Conservation (phyloP, 2,329 filamentous ascomycete species). For the Ramularia endophylla region DNA sequence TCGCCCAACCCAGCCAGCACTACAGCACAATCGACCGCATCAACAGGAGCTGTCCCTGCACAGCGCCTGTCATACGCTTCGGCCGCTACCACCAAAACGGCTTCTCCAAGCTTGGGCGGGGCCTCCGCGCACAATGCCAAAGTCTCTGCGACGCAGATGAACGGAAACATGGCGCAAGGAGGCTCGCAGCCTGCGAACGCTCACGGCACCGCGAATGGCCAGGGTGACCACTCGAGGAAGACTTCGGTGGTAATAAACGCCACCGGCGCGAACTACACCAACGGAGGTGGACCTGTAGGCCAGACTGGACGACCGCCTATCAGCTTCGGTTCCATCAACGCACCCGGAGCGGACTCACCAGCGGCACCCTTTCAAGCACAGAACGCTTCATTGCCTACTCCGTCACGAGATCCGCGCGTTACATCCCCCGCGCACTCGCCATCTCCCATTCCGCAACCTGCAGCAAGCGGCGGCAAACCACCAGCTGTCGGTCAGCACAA, state of each 20-base stretch:
- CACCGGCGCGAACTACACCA: conserved; percentile 69
- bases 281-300: conserved; percentile 63
- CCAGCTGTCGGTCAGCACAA: conserved; percentile 68
- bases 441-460: conserved; percentile 85
- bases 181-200: conserved; percentile 42
- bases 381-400: conserved; percentile 51
- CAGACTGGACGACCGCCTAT: conserved; percentile 54
- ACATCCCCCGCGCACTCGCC: conserved; percentile 83
- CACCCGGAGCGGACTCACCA: conserved; percentile 53
- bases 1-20: conserved; percentile 42
- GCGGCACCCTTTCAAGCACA: conserved; percentile 63
- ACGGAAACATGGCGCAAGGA: conserved; percentile 54
- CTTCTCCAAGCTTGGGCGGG: conserved; percentile 48
- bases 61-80: conserved; percentile 56
- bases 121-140: conserved; percentile 49
- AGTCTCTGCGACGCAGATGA: conserved; percentile 67
- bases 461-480: conserved; percentile 67
- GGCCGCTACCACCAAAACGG: conserved; percentile 55
- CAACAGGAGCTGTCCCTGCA: conserved; percentile 48
- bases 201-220: conserved; percentile 64
- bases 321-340: conserved; percentile 72
- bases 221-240: conserved; percentile 72
- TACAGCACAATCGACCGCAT: conserved; percentile 45
- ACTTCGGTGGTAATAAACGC: conserved; percentile 87
- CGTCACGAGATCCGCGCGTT: conserved; percentile 59